phyloP scores from a whole-genome alignment of 169 alveolate genomes.

The Babesia sp. region DNA sequence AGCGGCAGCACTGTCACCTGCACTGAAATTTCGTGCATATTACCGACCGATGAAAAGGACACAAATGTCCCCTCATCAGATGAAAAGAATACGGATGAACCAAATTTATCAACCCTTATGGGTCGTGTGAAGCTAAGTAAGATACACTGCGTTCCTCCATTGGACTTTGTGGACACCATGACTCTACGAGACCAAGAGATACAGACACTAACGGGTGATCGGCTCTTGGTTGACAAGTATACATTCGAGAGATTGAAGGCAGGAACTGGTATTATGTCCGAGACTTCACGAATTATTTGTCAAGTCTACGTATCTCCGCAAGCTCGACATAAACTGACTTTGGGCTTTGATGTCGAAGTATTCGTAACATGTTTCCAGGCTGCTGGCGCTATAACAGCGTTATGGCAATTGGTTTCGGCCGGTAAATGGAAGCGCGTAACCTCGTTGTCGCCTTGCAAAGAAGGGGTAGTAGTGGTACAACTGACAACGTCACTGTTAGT shows the following conservation, averaged over 20 bases:
- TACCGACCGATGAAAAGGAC: neutral
- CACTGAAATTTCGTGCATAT: neutral
- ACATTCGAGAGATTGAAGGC: slow-evolving; percentile 11
- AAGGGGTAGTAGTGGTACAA: slow-evolving; percentile 28
- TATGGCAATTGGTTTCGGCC: neutral
- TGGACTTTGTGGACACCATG: slow-evolving; percentile 55
- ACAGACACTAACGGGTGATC: slow-evolving; percentile 16
- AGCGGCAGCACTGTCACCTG: slow-evolving; percentile 45
- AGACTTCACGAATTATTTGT: neutral
- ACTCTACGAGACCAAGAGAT: slow-evolving; percentile 46
- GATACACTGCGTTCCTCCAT: neutral
- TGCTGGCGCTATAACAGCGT: slow-evolving; percentile 6
- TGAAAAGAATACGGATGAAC: neutral
- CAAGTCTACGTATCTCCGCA: slow-evolving; percentile 11
- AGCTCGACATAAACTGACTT: slow-evolving; percentile 28
- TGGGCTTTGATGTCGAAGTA: slow-evolving; percentile 42
- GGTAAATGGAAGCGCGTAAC: slow-evolving; percentile 41
- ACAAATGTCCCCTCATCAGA: neutral
- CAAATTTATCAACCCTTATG: neutral
- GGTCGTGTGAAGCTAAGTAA: neutral
- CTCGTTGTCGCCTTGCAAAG: slow-evolving; percentile 48
- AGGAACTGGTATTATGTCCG: neutral
- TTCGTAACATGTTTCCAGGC: slow-evolving; percentile 52
- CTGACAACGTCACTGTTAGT: slow-evolving; percentile 33
- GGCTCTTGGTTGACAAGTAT: slow-evolving; percentile 41